Base-by-base conservation (phyloP, 2,329 filamentous ascomycete species). In the Xylariales sp. region DNA sequence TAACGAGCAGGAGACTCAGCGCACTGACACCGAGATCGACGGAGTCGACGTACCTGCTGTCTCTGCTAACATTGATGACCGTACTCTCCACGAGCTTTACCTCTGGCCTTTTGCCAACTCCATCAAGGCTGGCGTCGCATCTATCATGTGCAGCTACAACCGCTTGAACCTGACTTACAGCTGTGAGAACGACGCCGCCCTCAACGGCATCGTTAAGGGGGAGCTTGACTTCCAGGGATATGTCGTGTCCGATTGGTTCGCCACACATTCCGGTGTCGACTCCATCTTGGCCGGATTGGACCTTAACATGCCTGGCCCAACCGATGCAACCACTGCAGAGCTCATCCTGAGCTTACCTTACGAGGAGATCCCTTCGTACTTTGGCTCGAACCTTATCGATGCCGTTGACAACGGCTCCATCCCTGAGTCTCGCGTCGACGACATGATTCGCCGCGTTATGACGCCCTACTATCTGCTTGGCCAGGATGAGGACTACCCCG, bases 1-100 rank as follows among this genome's bases (percentile, higher is more conserved):
- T 25, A 85, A 86, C 45, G 82, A 86, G 54, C 82, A 86, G 52
- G 82, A 86, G 51, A 77, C 56, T 13, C 52, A 49, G 78, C 83
- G 60, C 78, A 68, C 75, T 76, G 72, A 47, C 21, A 36, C 39
- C 68, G 78, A 76, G 42, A 74, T 79, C 51, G 77, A 82, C 54
- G 27, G 28, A 17, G 72, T 82, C 33, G 68, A 69, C 10, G 75
- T 81, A 7, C 7, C 28, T 48, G 42, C 60, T 2, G 23, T 58
- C 16, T 65, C 61, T 40, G 62, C 62, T 11, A 70, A 73, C 38
- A 62, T 74, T 16, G 70, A 74, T 31, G 75, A 78, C 46, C 60
- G 70, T 6, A 70, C 73, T 3, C 57, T 78, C 44, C 73, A 76
- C 45, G 75, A 78, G 51, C 56, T 78, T 2, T 79, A 77, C 44